A percentile compares a stretch with the other conserved stretches of the same genome.
phyloP scores from a whole-genome alignment of 805 yeast species.

The Starmera dryadoides region DNA sequence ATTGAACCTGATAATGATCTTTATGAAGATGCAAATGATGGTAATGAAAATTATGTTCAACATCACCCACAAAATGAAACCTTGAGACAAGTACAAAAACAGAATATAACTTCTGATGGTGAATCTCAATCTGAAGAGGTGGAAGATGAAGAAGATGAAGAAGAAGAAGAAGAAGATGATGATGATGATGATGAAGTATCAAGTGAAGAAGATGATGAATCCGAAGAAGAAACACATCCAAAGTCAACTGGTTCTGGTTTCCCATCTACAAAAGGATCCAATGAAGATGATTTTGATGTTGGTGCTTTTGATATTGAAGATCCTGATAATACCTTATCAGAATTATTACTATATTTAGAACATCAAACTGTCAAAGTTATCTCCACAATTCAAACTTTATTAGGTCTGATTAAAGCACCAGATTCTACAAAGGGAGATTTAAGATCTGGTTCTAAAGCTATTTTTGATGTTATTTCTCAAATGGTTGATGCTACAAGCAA shows the following conservation, averaged over 20 bases:
- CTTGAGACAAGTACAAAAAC: too few species aligned
- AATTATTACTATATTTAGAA: slow-evolving; percentile 77
- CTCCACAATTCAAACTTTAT: slow-evolving; percentile 76
- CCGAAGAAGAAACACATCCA: background rate
- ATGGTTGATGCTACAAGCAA: slow-evolving; percentile 87
- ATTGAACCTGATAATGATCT: background rate
- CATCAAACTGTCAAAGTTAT: slow-evolving; percentile 92
- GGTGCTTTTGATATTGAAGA: slow-evolving; percentile 75
- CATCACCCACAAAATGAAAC: too few species aligned
- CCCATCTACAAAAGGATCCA: too few species aligned
- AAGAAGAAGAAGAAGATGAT: background rate
- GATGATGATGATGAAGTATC: background rate
- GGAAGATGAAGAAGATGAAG: background rate
- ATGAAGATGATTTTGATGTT: slow-evolving; percentile 46
- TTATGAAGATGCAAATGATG: background rate
- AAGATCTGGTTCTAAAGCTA: slow-evolving; percentile 66
- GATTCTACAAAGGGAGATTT: slow-evolving; percentile 71
- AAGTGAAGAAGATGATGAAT: background rate
- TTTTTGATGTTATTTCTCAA: slow-evolving; percentile 68
- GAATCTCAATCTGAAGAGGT: too few species aligned
- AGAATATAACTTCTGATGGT: too few species aligned
- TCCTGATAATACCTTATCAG: slow-evolving; percentile 84
- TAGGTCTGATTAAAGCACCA: slow-evolving; percentile 70
- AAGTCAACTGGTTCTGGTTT: too few species aligned
- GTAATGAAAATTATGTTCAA: too few species aligned